Evolutionary conservation across 2,329 filamentous ascomycete species (phyloP), one percentile per base, ranked within the genome.

Genomic region (Byssoonygena ceratinophila): DNA sequence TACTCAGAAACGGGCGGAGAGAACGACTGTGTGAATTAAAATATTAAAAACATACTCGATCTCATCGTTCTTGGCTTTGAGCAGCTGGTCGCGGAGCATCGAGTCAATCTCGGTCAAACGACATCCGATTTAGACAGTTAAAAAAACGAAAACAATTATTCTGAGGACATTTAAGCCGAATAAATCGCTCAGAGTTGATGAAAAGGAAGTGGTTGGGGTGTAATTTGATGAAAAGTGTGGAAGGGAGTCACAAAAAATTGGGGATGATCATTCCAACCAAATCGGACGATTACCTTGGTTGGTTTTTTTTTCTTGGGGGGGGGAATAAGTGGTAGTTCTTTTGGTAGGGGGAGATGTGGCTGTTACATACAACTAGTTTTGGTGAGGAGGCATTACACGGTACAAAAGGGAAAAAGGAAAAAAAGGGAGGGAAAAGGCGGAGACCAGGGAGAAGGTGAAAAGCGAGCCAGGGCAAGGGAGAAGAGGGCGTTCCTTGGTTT

Each of bases 11-110:
- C 53, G 32, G 12, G 7, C 31, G 34, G 52, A 51, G 51, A 60
- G 51, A 52, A 55, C 9, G 32, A 59, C 56, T 58, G 46, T 14
- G 29, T 25, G 57, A 56, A 63, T 61, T 63, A 58, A 62, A 55
- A 46, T 37, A 61, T 59, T 64, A 61, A 65, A 66, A 63, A 71
- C 71, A 63, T 65, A 75, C 73, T 71, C 68, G 70, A 74, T 71
- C 70, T 75, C 72, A 69, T 73, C 68, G 63, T 72, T 71, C 66
- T 74, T 74, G 65, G 69, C 70, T 63, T 66, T 68, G 63, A 74
- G 68, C 62, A 72, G 70, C 69, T 73, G 71, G 67, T 73, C 69
- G 60, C 68, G 67, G 69, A 72, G 68, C 71, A 74, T 74, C 64
- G 69, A 69, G 71, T 66, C 68, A 69, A 70, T 63, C 68, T 70